Conservation (phyloP, 768 basidiomycete species). For the Kwoniella mangroviensis region DNA sequence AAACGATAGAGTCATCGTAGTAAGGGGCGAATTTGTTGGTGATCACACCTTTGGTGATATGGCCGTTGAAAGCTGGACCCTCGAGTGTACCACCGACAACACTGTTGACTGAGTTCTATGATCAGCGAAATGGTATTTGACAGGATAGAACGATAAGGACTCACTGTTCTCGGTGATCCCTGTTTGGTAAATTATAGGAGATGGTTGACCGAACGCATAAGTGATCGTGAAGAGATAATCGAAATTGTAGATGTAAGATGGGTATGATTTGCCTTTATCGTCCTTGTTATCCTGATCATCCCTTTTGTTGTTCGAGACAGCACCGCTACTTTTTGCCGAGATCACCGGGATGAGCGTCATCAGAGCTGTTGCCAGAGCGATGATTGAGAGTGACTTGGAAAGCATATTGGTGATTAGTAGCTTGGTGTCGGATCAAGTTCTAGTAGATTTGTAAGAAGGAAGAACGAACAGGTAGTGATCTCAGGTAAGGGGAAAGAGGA, state of each 20-base stretch:
- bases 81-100: constrained; percentile 5
- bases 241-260: constrained; percentile 3
- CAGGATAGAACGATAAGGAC: neutral
- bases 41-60: constrained; percentile 4
- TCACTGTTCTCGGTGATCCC: constrained; percentile 7
- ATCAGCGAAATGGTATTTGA: neutral
- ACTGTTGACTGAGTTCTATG: neutral
- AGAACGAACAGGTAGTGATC: too few species aligned
- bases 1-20: neutral
- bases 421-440: too few species aligned
- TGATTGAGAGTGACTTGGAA: too few species aligned
- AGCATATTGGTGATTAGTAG: too few species aligned
- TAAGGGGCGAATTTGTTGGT: constrained; percentile 12
- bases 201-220: constrained; percentile 7
- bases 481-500: too few species aligned
- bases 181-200: neutral
- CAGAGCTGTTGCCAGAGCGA: neutral
- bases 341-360: neutral
- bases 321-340: neutral
- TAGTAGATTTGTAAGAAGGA: too few species aligned
- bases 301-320: neutral
- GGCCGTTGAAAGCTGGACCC: constrained; percentile 10
- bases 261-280: neutral
- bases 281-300: neutral
- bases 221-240: constrained; percentile 17